Conservation (phyloP, 192 early-diverging fungal genomes). For the Kappamyces sp. region DNA sequence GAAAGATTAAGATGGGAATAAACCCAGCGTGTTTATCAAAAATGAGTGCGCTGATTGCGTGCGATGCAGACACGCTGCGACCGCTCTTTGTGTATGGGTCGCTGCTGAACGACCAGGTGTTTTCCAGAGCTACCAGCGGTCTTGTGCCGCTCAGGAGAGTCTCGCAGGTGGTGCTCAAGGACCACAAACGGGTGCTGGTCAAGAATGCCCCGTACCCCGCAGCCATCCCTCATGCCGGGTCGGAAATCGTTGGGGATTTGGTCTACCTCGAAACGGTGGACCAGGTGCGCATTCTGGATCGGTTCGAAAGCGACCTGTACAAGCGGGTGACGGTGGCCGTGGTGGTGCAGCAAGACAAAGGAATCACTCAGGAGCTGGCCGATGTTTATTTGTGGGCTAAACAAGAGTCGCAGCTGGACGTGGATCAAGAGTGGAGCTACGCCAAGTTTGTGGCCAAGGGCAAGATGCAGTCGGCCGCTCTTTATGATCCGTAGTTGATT, state of each 20-base stretch:
- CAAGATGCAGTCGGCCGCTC: no score
- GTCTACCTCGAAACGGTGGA: not conserved
- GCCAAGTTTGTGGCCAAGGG: not conserved
- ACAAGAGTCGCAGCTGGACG: not conserved
- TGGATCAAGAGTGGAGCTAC: constrained; percentile 6
- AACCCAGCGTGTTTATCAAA: no score
- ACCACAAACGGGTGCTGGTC: constrained; percentile 5
- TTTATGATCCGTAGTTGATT: no score
- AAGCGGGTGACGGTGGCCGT: constrained; percentile 5
- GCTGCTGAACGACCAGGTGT: not conserved
- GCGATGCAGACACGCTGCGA: not conserved
- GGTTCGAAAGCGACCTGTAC: constrained; percentile 9
- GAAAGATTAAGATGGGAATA: no score
- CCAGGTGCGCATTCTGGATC: constrained; percentile 1
- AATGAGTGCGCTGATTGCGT: no score
- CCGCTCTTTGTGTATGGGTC: constrained; percentile 14
- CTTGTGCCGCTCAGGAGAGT: not conserved
- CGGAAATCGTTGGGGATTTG: constrained; percentile 1
- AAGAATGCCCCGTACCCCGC: constrained; percentile 11
- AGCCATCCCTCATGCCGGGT: not conserved
- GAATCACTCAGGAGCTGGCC: constrained; percentile 1
- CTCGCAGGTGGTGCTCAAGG: not conserved
- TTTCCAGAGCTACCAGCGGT: not conserved
- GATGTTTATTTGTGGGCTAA: constrained; percentile 7
- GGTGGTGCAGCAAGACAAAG: not conserved